Base-by-base conservation (phyloP, 345 rosid genomes). In the Psidium guajava region DNA sequence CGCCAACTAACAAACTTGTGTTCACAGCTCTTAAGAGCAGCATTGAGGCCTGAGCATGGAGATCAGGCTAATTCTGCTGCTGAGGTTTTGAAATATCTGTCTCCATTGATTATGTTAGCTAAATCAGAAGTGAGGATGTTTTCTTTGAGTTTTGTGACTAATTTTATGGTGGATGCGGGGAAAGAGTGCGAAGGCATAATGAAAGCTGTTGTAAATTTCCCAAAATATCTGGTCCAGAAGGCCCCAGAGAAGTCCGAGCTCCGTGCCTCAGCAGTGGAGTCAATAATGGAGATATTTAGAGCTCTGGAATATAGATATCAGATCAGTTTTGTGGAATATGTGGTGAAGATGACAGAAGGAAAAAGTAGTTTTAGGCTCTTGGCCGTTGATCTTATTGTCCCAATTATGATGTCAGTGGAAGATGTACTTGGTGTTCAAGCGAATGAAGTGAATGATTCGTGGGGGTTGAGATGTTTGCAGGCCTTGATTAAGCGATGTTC, bases 191-290 rank as follows among this genome's bases (percentile, higher is more conserved):
- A 82, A 4, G 95, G 90, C 10, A 69, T 94, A 85, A 92, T 89
- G 83, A 92, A 91, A 58, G 94, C 96, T 6, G 87, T 93, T 16
- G 88, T 88, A 69, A 95, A 91, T 90, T 90, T 95, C 83, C 98
- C 95, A 0, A 93, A 87, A 88, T 95, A 91, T 87, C 87, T 97
- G 90, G 92, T 85, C 73, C 92, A 89, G 22, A 96, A 93, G 92
- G 98, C 97, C 16, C 98, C 96, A 24, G 99, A 93, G 92, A 97
- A 95, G 92, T 96, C 96, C 2, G 98, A 95, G 88, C 93, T 92
- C 0, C 92, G 99, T 88, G 96, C 94, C 14, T 87, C 84, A 82
- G 98, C 96, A 0, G 98, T 94, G 89, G 99, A 95, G 84, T 94
- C 97, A 6, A 92, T 95, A 81, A 59, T 94, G 87, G 98, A 95